A percentile compares a stretch with the other conserved stretches of the same genome.
These are phyloP conservation scores for Populus hybrid DNA, from an alignment of 441 rosid genomes.

Conservation along the genomic window DNA sequence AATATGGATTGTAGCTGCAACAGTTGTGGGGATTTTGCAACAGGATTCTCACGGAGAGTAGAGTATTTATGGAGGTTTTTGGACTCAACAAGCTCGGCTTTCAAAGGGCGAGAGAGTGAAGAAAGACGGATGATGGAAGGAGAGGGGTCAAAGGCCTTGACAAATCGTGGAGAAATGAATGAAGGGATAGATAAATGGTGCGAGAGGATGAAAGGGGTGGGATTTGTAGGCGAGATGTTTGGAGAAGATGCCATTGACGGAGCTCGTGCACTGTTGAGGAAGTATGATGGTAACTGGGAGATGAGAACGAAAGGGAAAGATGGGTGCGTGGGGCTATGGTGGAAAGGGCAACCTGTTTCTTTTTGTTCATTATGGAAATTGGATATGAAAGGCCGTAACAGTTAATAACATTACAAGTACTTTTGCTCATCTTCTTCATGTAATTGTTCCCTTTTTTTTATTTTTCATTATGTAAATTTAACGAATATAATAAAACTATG, in stretches of 20 bases:
- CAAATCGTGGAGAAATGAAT: conserved; percentile 50
- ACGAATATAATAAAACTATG: not conserved
- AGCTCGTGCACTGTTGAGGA: conserved; percentile 66
- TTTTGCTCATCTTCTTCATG: not conserved
- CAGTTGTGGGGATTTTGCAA: conserved; percentile 56
- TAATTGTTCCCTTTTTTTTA: not conserved
- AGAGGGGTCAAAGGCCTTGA: conserved; percentile 72
- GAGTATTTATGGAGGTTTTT: conserved; percentile 79
- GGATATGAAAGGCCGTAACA: conserved; percentile 16
- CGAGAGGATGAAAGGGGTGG: conserved; percentile 59
- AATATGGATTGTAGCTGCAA: conserved; percentile 52
- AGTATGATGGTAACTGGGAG: conserved; percentile 75
- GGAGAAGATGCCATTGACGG: conserved; percentile 65
- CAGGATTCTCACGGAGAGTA: conserved; percentile 53
- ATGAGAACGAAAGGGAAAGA: conserved; percentile 56
- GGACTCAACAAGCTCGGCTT: conserved; percentile 79
- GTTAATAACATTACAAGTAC: conserved; percentile 3
- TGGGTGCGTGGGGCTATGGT: conserved; percentile 51
- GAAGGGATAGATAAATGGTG: conserved; percentile 77
- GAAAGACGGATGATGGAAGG: conserved; percentile 85
- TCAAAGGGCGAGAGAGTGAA: conserved; percentile 66
- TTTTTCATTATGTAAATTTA: not conserved
- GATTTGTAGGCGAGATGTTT: conserved; percentile 47
- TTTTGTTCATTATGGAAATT: conserved; percentile 75
- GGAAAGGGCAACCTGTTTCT: conserved; percentile 83